Evolutionary conservation across 495 filamentous ascomycete genomes (phyloP), one percentile per base, ranked within the genome.

Genomic region (Xylaria curta): DNA sequence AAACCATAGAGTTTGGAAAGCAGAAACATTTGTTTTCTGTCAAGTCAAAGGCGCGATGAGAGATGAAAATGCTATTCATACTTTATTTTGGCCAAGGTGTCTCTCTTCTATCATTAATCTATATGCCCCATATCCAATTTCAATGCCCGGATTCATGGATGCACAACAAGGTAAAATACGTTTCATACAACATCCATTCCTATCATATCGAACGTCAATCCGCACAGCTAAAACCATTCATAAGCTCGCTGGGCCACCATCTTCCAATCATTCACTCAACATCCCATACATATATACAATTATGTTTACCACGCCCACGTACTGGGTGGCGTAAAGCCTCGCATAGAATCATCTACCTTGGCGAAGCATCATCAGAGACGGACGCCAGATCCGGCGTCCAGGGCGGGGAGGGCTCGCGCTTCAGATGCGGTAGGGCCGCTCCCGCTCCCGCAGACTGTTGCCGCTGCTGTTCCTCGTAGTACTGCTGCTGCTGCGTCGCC

Each of bases 361-460:
- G 61, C 49, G 69, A 67, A 13, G 49, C 38, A 49, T 42, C 68
- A 36, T 70, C 68, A 31, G 68, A 54, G 9, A 70, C 68, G 10
- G 68, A 70, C 3, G 33, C 68, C 1, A 54, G 56, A 46, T 63
- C 68, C 2, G 68, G 68, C 2, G 68, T 70, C 68, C 56, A 64
- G 8, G 68, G 68, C 28, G 68, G 68, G n/a, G 68, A 63, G 19
- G 68, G 68, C 60, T 70, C 59, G 19, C 68, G 68, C 3, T 44
- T 42, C 60, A 51, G 19, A 28, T 19, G 44, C 31, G 58, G 58
- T 17, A 49, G 40, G 4, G 68, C n/a, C 4, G 24, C 2, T 38
- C 31, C 38, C 12, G 38, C 24, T 4, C 31, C 17, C 0, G 24
- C 8, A 7, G 44, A 12, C 58, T 38, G 54, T 13, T 26, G 31